These are phyloP conservation scores for Melianthus villosus DNA, from an alignment of 441 rosid species.

Conservation along the genomic window DNA sequence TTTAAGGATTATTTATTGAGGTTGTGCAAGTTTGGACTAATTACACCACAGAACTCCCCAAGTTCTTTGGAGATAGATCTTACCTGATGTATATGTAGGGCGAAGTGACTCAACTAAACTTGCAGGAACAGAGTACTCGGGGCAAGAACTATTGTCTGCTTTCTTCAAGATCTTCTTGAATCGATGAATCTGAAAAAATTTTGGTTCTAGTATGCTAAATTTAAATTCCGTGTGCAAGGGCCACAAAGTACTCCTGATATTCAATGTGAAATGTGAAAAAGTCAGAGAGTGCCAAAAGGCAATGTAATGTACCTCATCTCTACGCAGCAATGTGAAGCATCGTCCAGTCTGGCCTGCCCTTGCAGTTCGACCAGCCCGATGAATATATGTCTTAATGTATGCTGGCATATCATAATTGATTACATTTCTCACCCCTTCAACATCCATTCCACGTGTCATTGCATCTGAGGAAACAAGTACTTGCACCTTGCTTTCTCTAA, in stretches of 20 bases:
- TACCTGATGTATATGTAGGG: constrained; percentile 42
- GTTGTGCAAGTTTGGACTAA: too few relatives aligned
- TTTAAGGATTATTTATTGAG: too few relatives aligned
- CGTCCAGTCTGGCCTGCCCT: constrained; percentile 82
- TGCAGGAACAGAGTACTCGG: constrained; percentile 31
- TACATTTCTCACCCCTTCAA: constrained; percentile 77
- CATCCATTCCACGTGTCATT: constrained; percentile 94
- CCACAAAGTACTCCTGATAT: too few relatives aligned
- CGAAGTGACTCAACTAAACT: constrained; percentile 34
- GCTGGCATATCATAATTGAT: constrained; percentile 79
- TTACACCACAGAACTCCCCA: too few relatives aligned
- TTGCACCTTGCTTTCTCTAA: constrained; percentile 61
- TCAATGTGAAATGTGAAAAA: too few relatives aligned
- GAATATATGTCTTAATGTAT: constrained; percentile 66
- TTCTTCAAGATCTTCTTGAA: constrained; percentile 56
- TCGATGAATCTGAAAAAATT: constrained; percentile 48
- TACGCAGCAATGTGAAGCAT: constrained; percentile 69
- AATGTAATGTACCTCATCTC: constrained; percentile 38
- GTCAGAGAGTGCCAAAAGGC: too few relatives aligned
- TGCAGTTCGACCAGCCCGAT: constrained; percentile 93
- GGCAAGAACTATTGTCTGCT: constrained; percentile 49
- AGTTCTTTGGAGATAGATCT: too few relatives aligned
- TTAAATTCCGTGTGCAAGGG: too few relatives aligned
- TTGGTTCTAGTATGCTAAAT: too few relatives aligned
- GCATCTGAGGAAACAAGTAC: constrained; percentile 94